phyloP scores from a whole-genome alignment of 148 eudicot species.

The Diospyros kaki region DNA sequence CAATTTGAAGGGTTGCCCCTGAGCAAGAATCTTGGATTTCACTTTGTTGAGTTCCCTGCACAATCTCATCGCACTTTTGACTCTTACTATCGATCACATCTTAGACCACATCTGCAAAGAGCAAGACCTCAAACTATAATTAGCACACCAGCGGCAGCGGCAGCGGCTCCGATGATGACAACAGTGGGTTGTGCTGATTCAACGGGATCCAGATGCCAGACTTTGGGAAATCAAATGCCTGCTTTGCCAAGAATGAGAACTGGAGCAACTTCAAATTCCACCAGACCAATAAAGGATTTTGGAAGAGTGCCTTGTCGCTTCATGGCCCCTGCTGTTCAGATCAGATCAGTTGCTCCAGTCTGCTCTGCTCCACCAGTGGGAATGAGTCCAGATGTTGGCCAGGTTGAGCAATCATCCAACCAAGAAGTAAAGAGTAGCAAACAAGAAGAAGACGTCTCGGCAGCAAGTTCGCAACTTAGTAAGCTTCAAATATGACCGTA shows the following conservation, averaged over 20 bases:
- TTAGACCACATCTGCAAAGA: slow-evolving; percentile 9
- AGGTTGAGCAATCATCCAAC: slow-evolving; percentile 19
- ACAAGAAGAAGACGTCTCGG: slow-evolving; percentile 6
- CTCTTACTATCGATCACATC: slow-evolving; percentile 8
- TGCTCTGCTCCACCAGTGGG: slow-evolving; percentile 48
- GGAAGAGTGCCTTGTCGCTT: slow-evolving; percentile 30
- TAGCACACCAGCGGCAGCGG: slow-evolving; percentile 6
- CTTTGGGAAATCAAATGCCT: slow-evolving; percentile 11
- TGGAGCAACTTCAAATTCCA: slow-evolving; percentile 10
- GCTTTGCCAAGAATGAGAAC: slow-evolving; percentile 14
- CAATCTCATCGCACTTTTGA: slow-evolving; percentile 13
- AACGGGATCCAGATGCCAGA: slow-evolving; percentile 12
- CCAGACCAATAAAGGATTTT: slow-evolving; percentile 22
- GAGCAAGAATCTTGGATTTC: slow-evolving; percentile 1
- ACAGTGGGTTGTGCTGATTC: slow-evolving; percentile 2
- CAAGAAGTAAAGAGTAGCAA: slow-evolving; percentile 10
- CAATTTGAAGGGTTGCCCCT: slow-evolving; percentile 8
- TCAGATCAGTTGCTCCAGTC: slow-evolving; percentile 53
- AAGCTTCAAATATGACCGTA: slow-evolving; percentile 28
- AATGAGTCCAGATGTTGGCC: slow-evolving; percentile 18
- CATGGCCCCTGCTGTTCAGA: slow-evolving; percentile 52
- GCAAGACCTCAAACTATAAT: slow-evolving; percentile 11
- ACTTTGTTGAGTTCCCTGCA: not conserved
- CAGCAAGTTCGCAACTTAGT: slow-evolving; percentile 24
- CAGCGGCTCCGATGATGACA: not conserved